A percentile compares a stretch with the other conserved stretches of the same genome.
Conservation (phyloP, 1,284 basidiomycete species). For the Boletus mariae region DNA sequence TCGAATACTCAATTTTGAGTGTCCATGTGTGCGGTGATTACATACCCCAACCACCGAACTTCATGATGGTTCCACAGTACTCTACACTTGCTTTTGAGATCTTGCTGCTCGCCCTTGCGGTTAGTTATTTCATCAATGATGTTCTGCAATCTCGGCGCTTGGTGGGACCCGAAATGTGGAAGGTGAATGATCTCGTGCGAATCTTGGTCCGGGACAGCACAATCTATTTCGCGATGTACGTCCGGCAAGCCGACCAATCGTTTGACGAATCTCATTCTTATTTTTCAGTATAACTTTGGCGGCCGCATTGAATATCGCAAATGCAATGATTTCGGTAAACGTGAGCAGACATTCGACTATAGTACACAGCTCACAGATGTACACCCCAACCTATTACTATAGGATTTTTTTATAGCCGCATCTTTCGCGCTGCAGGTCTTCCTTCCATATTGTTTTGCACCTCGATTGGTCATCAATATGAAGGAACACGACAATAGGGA, state of each 20-base stretch:
- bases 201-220: constrained; percentile 20
- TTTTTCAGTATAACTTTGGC: constrained; percentile 3
- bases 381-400: not conserved
- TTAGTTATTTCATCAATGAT: constrained; percentile 7
- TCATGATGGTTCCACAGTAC: constrained; percentile 1
- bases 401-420: constrained; percentile 10
- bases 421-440: constrained; percentile 19
- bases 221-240: constrained; percentile 20
- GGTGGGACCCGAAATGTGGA: not conserved
- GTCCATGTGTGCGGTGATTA: constrained; percentile 4
- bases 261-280: not conserved
- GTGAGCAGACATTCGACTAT: constrained; percentile 3
- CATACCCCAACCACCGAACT: not conserved
- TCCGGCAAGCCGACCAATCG: not conserved
- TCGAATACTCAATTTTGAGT: not conserved
- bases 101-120: constrained; percentile 15
- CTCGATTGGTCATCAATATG: constrained; percentile 19
- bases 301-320: constrained; percentile 6
- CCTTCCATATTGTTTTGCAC: constrained; percentile 17
- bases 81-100: constrained; percentile 14
- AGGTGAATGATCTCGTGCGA: constrained; percentile 12
- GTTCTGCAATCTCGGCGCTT: constrained; percentile 2
- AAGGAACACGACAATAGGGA: constrained; percentile 11
- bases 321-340: not conserved
- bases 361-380: not conserved